A percentile compares a stretch with the other conserved stretches of the same genome.
These are phyloP conservation scores for Anthracocystis panici-leucophaei DNA, from an alignment of 1,284 basidiomycete genomes.

Conservation along the genomic window DNA sequence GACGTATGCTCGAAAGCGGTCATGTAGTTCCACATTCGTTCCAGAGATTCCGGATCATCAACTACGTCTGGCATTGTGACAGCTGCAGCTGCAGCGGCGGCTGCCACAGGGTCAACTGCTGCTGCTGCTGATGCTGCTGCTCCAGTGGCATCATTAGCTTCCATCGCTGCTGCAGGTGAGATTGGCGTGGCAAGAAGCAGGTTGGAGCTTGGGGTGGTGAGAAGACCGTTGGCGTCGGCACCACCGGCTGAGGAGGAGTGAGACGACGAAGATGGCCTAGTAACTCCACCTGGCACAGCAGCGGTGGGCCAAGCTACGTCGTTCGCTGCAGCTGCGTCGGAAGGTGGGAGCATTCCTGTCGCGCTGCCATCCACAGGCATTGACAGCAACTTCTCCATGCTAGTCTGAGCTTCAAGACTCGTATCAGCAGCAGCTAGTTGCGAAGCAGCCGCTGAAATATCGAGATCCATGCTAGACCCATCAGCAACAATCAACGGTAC, in stretches of 20 bases:
- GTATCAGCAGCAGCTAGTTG: conserved; percentile 19
- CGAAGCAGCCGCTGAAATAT: conserved; percentile 24
- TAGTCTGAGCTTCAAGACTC: conserved; percentile 20
- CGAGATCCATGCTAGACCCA: conserved; percentile 26
- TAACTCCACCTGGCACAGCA: not conserved
- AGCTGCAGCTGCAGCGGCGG: conserved; percentile 15
- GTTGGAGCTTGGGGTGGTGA: conserved; percentile 18
- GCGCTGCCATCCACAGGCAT: conserved; percentile 26
- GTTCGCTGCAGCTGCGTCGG: conserved; percentile 7
- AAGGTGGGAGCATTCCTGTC: conserved; percentile 26
- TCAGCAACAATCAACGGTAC: conserved; percentile 31
- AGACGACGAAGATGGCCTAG: conserved; percentile 14
- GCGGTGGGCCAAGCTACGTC: conserved; percentile 23
- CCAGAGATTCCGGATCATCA: conserved; percentile 43
- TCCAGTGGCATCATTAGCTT: not conserved
- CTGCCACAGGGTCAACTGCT: conserved; percentile 1
- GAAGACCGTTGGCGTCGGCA: conserved; percentile 10
- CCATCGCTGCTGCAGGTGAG: conserved; percentile 15
- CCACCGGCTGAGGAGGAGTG: conserved; percentile 17
- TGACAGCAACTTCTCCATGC: conserved; percentile 40
- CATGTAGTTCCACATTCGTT: conserved; percentile 57
- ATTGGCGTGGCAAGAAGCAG: conserved; percentile 24
- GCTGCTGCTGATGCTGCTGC: conserved; percentile 1
- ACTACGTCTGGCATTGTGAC: conserved; percentile 30
- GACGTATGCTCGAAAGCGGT: conserved; percentile 43